A percentile compares a stretch with the other conserved stretches of the same genome.
Evolutionary conservation across 2,329 filamentous ascomycete genomes (phyloP).

Genomic region (Helicocarpus griseus): DNA sequence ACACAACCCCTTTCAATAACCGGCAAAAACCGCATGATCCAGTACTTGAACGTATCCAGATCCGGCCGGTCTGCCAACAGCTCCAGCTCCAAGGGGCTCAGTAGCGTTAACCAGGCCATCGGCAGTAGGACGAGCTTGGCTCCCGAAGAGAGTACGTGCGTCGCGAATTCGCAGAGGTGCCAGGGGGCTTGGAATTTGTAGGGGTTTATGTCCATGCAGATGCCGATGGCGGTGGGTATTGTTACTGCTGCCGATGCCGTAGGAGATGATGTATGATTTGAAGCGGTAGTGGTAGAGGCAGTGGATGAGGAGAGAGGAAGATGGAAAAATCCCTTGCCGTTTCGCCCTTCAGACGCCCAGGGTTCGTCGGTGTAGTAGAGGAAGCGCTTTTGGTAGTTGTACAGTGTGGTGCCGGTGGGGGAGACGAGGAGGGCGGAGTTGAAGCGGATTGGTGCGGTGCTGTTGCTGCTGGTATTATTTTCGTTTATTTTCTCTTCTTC

Average conservation of each 20-base stretch:
- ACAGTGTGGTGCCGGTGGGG: conserved; percentile 44
- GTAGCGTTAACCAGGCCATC: conserved; percentile 54
- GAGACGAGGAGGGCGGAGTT: conserved; percentile 51
- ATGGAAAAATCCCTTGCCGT: conserved; percentile 19
- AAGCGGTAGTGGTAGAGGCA: not conserved
- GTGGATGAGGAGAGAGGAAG: conserved; percentile 13
- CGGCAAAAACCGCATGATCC: conserved; percentile 51
- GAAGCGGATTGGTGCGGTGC: conserved; percentile 27
- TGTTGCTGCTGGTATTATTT: no score
- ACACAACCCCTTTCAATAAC: conserved; percentile 27
- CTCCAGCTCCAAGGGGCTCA: conserved; percentile 40
- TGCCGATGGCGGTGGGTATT: conserved; percentile 37
- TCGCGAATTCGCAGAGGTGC: conserved; percentile 52
- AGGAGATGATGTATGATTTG: not conserved
- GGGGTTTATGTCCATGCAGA: conserved; percentile 52
- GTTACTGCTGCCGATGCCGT: conserved; percentile 1
- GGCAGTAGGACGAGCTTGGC: conserved; percentile 47
- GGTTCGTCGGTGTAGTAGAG: conserved; percentile 59
- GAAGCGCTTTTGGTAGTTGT: conserved; percentile 55
- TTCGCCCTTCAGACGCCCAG: conserved; percentile 45
- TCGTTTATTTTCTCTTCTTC: no score
- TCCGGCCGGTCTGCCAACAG: conserved; percentile 34
- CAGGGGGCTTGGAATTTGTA: conserved; percentile 52
- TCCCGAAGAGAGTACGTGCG: conserved; percentile 38
- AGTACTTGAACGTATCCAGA: conserved; percentile 52